phyloP scores from a whole-genome alignment of 2,329 filamentous ascomycete species.

The Aureobasidium sp. region DNA sequence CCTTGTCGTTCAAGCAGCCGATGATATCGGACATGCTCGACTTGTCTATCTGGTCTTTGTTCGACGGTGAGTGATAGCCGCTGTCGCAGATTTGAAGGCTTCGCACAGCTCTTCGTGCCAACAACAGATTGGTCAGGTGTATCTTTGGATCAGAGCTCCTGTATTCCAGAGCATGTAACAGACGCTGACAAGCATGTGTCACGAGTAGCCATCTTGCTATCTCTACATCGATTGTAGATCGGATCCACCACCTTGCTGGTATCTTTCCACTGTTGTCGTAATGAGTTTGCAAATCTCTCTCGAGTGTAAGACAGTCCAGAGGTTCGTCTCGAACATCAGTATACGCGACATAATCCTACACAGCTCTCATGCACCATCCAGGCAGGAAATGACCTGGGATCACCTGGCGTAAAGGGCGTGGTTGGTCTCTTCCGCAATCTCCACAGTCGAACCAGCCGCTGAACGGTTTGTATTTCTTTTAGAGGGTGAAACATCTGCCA shows the following conservation, averaged over 20 bases:
- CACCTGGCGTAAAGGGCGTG: not conserved
- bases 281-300: not conserved
- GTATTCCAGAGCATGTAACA: not conserved
- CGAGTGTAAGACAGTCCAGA: not conserved
- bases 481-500: not conserved
- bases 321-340: no score
- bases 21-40: not conserved
- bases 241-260: not conserved
- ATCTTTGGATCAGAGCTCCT: fast-evolving
- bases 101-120: not conserved
- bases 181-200: not conserved
- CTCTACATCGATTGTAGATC: not conserved
- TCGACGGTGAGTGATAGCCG: no score
- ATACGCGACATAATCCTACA: no score
- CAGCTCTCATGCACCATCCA: not conserved
- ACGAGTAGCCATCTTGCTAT: not conserved
- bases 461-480: not conserved
- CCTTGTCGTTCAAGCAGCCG: not conserved
- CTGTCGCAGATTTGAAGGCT: not conserved
- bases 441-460: not conserved
- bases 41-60: no score
- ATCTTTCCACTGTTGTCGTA: not conserved
- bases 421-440: not conserved
- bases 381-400: not conserved
- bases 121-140: not conserved